phyloP scores from a whole-genome alignment of 345 rosid genomes.

The Melaleuca quinquenervia region DNA sequence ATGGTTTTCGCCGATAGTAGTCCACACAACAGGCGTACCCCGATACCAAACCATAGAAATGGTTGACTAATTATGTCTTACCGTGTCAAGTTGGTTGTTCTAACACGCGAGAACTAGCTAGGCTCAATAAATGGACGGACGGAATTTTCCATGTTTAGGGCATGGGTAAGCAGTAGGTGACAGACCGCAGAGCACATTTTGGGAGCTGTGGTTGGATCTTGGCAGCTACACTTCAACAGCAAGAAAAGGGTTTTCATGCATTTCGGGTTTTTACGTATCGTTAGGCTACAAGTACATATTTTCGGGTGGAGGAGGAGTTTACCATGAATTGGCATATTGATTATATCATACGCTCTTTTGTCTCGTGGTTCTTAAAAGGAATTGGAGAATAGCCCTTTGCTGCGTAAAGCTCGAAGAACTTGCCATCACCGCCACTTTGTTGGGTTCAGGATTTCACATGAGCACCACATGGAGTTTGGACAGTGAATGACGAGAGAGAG shows the following conservation, averaged over 20 bases:
- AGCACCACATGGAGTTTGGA: not conserved
- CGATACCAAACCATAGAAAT: not conserved
- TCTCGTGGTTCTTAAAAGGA: not conserved
- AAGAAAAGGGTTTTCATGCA: not conserved
- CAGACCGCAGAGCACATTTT: not conserved
- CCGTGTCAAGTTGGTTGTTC: not conserved
- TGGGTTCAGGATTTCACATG: not conserved
- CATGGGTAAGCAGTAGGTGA: not conserved
- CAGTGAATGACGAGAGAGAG: not conserved
- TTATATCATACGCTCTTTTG: not conserved
- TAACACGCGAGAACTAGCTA: too few relatives aligned
- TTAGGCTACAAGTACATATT: not conserved
- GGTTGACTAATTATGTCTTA: not conserved
- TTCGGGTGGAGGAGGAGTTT: not conserved
- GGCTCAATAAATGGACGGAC: not conserved
- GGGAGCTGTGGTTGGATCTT: not conserved
- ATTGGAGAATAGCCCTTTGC: not conserved
- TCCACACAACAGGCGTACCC: not conserved
- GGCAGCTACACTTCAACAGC: not conserved
- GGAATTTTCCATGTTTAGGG: not conserved
- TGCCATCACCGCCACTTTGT: not conserved
- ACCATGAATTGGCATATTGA: not conserved
- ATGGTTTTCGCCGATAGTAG: not conserved
- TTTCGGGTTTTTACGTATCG: not conserved
- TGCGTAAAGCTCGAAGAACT: not conserved